Evolutionary conservation across 345 rosid species (phyloP).

Genomic region (Turnera subulata): DNA sequence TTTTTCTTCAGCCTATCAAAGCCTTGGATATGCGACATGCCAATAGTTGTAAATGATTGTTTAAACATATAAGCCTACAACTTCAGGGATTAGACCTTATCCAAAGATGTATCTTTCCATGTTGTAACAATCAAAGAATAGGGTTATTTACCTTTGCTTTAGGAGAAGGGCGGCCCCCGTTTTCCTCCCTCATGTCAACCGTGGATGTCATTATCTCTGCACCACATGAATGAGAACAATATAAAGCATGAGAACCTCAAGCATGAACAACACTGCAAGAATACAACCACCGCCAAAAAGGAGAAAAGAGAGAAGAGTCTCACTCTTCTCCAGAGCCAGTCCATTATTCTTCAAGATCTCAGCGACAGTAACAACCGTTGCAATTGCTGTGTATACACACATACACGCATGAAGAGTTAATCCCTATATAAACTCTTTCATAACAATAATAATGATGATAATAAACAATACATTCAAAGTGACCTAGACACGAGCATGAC

Average conservation of each 20-base stretch:
- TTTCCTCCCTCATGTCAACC: conserved; percentile 56
- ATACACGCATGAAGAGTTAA: background rate
- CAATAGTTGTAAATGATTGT: no score
- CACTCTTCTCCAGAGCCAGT: conserved; percentile 66
- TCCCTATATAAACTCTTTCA: no score
- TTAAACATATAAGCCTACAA: no score
- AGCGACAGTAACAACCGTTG: conserved; percentile 71
- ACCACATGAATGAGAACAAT: background rate
- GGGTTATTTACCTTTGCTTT: conserved; percentile 66
- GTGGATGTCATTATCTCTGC: conserved; percentile 52
- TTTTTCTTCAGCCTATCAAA: no score
- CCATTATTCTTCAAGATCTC: conserved; percentile 78
- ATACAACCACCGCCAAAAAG: background rate
- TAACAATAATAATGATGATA: no score
- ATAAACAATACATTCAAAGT: no score
- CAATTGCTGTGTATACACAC: conserved; percentile 40
- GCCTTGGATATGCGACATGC: background rate
- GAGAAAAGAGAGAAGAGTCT: conserved; percentile 6
- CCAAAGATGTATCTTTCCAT: background rate
- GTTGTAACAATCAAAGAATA: background rate
- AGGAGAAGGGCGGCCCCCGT: conserved; percentile 53
- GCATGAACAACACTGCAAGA: background rate
- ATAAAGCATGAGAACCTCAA: background rate
- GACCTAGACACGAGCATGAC: no score
- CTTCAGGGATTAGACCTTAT: no score